Percentiles rank a stretch among this genome's conserved stretches.
These are phyloP conservation scores for Saussurea involucrata DNA, from an alignment of 129 eudicot genomes.

Conservation along the genomic window DNA sequence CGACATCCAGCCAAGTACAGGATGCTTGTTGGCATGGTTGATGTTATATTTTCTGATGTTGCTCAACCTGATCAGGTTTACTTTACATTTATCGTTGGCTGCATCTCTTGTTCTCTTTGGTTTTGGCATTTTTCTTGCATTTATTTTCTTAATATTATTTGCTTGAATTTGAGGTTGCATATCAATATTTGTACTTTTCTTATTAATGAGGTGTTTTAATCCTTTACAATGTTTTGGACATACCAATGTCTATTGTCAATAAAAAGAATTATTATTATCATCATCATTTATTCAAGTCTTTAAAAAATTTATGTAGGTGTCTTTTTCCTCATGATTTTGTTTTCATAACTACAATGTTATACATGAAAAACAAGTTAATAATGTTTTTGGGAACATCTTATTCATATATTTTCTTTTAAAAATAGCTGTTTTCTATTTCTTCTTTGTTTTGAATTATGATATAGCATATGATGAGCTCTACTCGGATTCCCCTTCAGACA, in stretches of 20 bases:
- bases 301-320: not conserved
- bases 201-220: not conserved
- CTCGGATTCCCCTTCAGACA: conserved; percentile 93
- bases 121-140: not conserved
- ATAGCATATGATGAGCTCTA: conserved; percentile 54
- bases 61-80: conserved; percentile 99
- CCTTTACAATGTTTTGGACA: not conserved
- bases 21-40: conserved; percentile 96
- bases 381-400: not conserved
- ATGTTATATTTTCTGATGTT: conserved; percentile 96
- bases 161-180: not conserved
- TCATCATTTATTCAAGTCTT: not conserved
- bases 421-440: not conserved
- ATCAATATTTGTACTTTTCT: not conserved
- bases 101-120: not conserved
- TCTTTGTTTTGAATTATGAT: not conserved
- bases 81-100: not conserved
- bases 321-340: not conserved
- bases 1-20: conserved; percentile 96
- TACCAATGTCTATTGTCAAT: not conserved
- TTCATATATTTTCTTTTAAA: too few relatives aligned
- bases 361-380: not conserved
- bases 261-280: not conserved
- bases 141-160: too few relatives aligned
- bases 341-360: not conserved